These are phyloP conservation scores for Cetradonia linearis DNA, from an alignment of 495 filamentous ascomycete species.

Conservation along the genomic window DNA sequence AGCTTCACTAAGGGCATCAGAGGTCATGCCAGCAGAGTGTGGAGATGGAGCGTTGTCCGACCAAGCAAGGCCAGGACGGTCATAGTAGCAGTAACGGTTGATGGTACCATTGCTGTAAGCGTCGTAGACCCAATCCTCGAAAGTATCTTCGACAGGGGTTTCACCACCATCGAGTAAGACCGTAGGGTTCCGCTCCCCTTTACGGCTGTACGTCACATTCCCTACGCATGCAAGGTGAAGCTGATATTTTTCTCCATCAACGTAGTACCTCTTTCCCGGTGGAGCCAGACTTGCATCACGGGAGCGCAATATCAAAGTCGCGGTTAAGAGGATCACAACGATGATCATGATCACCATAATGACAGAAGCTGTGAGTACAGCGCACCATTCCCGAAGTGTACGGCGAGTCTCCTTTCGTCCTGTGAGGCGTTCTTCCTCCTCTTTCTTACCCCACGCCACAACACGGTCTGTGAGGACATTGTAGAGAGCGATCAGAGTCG, in stretches of 20 bases:
- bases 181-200: conserved; percentile 49
- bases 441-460: conserved; percentile 79
- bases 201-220: conserved; percentile 40
- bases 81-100: conserved; percentile 84
- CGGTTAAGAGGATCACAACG: conserved; percentile 61
- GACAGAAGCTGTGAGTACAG: conserved; percentile 66
- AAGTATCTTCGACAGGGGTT: conserved; percentile 58
- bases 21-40: conserved; percentile 79
- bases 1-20: conserved; percentile 76
- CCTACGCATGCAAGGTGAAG: conserved; percentile 81
- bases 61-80: conserved; percentile 82
- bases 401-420: conserved; percentile 80
- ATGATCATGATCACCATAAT: conserved; percentile 54
- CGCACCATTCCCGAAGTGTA: conserved; percentile 70
- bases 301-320: conserved; percentile 65
- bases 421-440: conserved; percentile 88
- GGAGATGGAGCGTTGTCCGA: conserved; percentile 92
- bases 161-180: conserved; percentile 77
- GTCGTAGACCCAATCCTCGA: conserved; percentile 48
- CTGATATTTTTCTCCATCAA: conserved; percentile 70
- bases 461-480: conserved; percentile 53
- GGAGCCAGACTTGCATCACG: conserved; percentile 60
- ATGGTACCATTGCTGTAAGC: conserved; percentile 66
- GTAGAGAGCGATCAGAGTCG: conserved; percentile 52
- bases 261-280: conserved; percentile 63